Conservation (phyloP, 1,284 basidiomycete genomes). For the Pseudozyma pruni region DNA sequence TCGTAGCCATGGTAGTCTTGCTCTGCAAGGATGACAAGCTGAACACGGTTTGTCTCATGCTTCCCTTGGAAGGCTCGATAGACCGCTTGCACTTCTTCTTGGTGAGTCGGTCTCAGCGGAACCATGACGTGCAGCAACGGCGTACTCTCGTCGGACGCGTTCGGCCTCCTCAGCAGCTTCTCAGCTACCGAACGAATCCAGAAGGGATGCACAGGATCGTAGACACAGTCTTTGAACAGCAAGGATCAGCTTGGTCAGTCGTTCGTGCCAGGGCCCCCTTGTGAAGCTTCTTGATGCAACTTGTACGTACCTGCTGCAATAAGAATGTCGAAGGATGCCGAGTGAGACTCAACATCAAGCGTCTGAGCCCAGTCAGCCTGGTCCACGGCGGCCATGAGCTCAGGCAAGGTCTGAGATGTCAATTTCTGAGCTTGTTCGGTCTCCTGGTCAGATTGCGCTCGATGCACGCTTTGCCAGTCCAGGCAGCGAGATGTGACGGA, state of each 20-base stretch:
- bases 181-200: slow-evolving; percentile 61
- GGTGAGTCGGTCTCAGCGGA: slow-evolving; percentile 54
- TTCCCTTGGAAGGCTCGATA: slow-evolving; percentile 45
- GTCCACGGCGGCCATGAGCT: not conserved
- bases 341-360: slow-evolving; percentile 9
- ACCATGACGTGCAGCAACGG: slow-evolving; percentile 55
- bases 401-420: slow-evolving; percentile 53
- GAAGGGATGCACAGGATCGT: slow-evolving; percentile 55
- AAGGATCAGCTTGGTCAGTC: not conserved
- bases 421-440: slow-evolving; percentile 10
- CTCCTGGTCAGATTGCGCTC: not conserved
- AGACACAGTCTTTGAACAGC: slow-evolving; percentile 52
- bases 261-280: too few species aligned
- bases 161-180: slow-evolving; percentile 21
- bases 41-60: not conserved
- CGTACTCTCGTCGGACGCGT: not conserved
- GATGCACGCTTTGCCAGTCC: slow-evolving; percentile 58
- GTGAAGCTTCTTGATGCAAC: too few species aligned
- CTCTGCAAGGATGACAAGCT: slow-evolving; percentile 28
- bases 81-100: slow-evolving; percentile 51
- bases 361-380: slow-evolving; percentile 4
- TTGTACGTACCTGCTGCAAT: slow-evolving; percentile 52
- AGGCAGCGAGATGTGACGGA: slow-evolving; percentile 30
- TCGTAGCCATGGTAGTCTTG: slow-evolving; percentile 47
- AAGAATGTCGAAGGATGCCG: slow-evolving; percentile 45